Base-by-base conservation (phyloP, 139 green algal genomes). In the Coccomyxa sp. region DNA sequence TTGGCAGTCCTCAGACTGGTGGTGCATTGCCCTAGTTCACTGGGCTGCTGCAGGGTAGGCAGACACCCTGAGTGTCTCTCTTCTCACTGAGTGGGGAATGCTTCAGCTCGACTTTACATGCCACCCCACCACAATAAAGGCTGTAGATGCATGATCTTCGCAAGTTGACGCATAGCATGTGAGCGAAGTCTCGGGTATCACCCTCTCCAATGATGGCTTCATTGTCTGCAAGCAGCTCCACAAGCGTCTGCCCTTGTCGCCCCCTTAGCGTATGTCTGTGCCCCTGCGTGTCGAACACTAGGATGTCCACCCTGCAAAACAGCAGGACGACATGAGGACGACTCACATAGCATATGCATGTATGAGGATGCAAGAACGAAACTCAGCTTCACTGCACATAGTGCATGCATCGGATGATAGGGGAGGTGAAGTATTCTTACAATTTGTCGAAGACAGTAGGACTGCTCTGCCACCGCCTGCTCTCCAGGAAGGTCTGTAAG, bases 151-250 rank as follows among this genome's bases (percentile, higher is more conserved):
- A 18, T 31, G 50, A n/a, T 64, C 27, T 64, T 7, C 50, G 2
- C 50, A 64, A 64, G 14, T 31, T 18, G 50, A 64, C 27, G 50
- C 27, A 7, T 4, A 72, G n/a, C 12, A 16, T 31, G 14, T 74
- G 58, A 8, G 29, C 9, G 7, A 10, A 70, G 34, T 27, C 58
- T 18, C 34, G 29, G 34, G 74, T 36, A 29, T 55, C 74, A 55
- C 55, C 39, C 0, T 77, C 76, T 1, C 78, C 79, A 31, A 84
- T 55, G n/a, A 39, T 76, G 31, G 74, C 74, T 35, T 70, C 79
- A 39, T 84, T 69, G 0, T 73, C 69, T 39, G 78, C 64, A 50
- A 86, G 39, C 50, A 86, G 31, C 2, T 84, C 78, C 58, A 80
- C 76, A 10, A 86, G 31, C 22, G 29, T 74, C 74, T 85, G 78